Base-by-base conservation (phyloP, 176 grass and related monocot genomes). In the Cenchrus fungigraminus region DNA sequence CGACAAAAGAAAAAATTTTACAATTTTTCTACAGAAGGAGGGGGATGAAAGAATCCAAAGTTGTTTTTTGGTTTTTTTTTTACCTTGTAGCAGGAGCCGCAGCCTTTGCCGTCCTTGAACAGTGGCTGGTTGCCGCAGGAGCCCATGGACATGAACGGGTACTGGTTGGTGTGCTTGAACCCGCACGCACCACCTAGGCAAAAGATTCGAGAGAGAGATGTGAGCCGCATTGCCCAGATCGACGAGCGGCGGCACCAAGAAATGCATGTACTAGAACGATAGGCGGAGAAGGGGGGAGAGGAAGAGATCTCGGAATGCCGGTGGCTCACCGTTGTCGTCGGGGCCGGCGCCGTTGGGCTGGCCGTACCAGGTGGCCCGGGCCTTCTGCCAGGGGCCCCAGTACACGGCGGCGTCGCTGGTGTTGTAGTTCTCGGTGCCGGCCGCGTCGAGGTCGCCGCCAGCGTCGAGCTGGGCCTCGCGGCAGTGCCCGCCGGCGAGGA, bases 331-430 rank as follows among this genome's bases (percentile, higher is more conserved):
- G 52, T 90, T 98, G 87, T 95, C 96, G 76, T 92, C 87, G 9
- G 91, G 88, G 40, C 96, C 96, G 74, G 93, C 89, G 50, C 96
- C 93, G 37, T 82, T 86, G 13, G 96, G 93, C 79, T 88, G 82
- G 31, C 96, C 96, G 28, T 98, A 98, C 96, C 96, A 98, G 9
- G 96, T 98, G 9, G 93, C 96, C 19, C 91, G 88, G 34, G 85
- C 96, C 12, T 43, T 13, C 19, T 47, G 44, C 96, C 96, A 98
- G 54, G 86, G 76, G n/a, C 71, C 82, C 56, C 65, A 49, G 77
- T 84, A 78, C 45, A 68, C 55, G 61, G 63, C 64, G 82, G 93
- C 88, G 19, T 49, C 34, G 61, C 78, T 98, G 82, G 42, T 6
- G 75, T 80, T 90, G 77, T 54, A 56, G 51, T 15, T 80, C 40